Conservation (phyloP, 225 moss, liverwort and hornwort species). For the Lunularia cruciata region DNA sequence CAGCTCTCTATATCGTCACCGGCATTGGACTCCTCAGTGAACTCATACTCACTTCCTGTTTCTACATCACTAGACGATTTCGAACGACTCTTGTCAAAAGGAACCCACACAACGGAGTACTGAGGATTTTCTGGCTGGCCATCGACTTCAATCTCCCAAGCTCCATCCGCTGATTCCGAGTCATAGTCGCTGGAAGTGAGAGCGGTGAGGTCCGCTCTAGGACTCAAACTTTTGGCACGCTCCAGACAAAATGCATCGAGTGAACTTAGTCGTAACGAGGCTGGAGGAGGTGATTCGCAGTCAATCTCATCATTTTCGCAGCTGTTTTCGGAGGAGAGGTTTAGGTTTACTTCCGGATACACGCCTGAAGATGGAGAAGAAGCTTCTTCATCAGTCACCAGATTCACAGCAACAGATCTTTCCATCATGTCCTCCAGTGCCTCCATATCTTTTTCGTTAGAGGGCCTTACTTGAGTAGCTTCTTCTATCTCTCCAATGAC, state of each 20-base stretch:
- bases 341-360: background rate
- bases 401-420: too few relatives aligned
- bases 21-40: background rate
- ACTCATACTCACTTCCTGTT: background rate
- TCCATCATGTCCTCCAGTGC: too few relatives aligned
- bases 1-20: slow-evolving; percentile 10
- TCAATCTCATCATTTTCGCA: too few relatives aligned
- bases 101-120: slow-evolving; percentile 17
- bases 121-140: background rate
- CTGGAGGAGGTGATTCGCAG: too few relatives aligned
- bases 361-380: too few relatives aligned
- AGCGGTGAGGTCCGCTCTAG: slow-evolving; percentile 20
- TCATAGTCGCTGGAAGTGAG: background rate
- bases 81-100: background rate
- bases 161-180: background rate
- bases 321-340: background rate
- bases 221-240: slow-evolving; percentile 2
- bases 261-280: too few relatives aligned
- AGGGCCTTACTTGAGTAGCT: too few relatives aligned
- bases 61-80: too few relatives aligned
- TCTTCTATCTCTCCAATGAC: too few relatives aligned
- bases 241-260: too few relatives aligned
- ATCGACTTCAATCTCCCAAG: slow-evolving; percentile 19
- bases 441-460: background rate
- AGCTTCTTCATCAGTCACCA: background rate